phyloP scores from a whole-genome alignment of 805 yeast genomes.

The Ogataea siamensis region DNA sequence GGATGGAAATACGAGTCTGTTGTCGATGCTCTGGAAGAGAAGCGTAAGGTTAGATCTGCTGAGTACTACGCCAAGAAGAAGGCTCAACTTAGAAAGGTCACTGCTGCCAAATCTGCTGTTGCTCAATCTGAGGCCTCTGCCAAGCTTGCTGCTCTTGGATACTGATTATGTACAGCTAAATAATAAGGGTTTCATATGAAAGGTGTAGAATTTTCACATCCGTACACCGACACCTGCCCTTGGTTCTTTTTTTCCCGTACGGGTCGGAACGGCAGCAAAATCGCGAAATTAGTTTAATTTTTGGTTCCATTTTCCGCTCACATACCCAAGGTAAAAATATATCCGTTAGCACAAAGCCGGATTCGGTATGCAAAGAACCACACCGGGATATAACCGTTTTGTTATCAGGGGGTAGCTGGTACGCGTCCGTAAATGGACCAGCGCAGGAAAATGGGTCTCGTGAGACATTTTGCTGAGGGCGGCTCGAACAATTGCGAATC shows the following conservation, averaged over 20 bases:
- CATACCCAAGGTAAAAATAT: neutral
- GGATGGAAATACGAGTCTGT: conserved; percentile 99
- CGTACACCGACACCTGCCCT: conserved; percentile 3
- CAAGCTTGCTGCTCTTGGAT: conserved; percentile 96
- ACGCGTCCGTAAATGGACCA: neutral
- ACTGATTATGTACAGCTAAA: conserved; percentile 53
- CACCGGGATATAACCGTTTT: neutral
- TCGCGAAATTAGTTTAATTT: neutral
- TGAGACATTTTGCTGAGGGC: neutral
- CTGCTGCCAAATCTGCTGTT: conserved; percentile 81
- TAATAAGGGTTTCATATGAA: conserved; percentile 22
- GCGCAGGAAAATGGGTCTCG: neutral
- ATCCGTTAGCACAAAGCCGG: neutral
- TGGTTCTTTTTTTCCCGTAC: neutral
- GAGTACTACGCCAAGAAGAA: conserved; percentile 99
- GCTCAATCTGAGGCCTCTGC: conserved; percentile 89
- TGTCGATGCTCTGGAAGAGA: conserved; percentile 96
- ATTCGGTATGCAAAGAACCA: neutral
- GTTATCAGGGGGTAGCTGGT: neutral
- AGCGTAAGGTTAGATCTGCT: conserved; percentile 98
- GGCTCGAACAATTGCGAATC: neutral
- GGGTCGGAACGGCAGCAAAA: conserved; percentile 1
- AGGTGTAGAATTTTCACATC: conserved; percentile 5
- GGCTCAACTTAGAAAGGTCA: conserved; percentile 90
- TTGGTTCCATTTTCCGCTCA: neutral